These are phyloP conservation scores for Oryza officinalis DNA, from an alignment of 176 grass and related monocot genomes.

Conservation along the genomic window DNA sequence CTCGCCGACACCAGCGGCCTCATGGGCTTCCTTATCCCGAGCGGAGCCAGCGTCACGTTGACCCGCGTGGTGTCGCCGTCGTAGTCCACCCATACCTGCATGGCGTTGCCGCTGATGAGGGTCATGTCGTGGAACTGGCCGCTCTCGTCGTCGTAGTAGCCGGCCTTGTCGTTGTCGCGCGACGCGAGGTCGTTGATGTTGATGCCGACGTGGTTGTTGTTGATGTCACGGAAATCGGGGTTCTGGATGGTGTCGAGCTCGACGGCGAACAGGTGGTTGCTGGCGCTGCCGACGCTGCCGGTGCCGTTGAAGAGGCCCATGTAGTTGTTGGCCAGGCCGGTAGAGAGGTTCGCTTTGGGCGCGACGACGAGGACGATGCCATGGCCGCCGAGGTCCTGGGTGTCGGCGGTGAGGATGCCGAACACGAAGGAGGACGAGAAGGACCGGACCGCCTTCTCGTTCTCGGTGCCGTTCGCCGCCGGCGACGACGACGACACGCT, in stretches of 20 bases:
- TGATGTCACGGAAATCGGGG: not conserved
- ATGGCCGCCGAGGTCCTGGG: slow-evolving; percentile 9
- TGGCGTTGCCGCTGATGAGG: not conserved
- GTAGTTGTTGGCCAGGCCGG: not conserved
- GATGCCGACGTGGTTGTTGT: slow-evolving; percentile 35
- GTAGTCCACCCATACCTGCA: slow-evolving; percentile 32
- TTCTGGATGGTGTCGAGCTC: slow-evolving; percentile 37
- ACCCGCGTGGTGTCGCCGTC: not conserved
- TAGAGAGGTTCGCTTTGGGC: not conserved
- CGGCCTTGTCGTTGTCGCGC: not conserved
- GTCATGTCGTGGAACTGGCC: not conserved
- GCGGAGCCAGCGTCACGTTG: slow-evolving; percentile 21
- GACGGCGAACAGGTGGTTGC: slow-evolving; percentile 18
- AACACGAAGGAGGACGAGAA: slow-evolving; percentile 41
- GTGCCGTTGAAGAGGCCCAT: slow-evolving; percentile 10
- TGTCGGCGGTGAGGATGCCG: not conserved
- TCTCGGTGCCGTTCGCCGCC: not conserved
- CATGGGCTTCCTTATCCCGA: not conserved
- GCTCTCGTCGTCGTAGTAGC: slow-evolving; percentile 22
- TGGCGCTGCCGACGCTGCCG: not conserved
- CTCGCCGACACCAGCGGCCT: not conserved
- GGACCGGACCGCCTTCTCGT: not conserved
- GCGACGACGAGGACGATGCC: slow-evolving; percentile 19
- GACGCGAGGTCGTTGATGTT: slow-evolving; percentile 24
- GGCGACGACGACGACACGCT: too few species aligned